These are phyloP conservation scores for Colletotrichum navitas DNA, from an alignment of 2,329 filamentous ascomycete genomes.

Conservation along the genomic window DNA sequence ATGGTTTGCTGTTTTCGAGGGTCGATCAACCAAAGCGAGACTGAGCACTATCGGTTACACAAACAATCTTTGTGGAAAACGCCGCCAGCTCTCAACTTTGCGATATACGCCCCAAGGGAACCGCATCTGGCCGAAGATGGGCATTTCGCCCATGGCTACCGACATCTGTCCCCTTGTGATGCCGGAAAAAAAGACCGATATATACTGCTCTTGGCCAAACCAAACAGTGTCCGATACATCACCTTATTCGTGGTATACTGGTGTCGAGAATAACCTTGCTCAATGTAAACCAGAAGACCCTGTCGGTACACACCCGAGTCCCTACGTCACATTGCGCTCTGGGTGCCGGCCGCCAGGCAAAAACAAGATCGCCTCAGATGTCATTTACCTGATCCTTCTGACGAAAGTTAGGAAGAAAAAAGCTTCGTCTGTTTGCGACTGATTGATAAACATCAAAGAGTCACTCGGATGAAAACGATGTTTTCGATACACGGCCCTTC, in stretches of 20 bases:
- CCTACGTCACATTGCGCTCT: conserved; percentile 25
- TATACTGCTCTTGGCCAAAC: background rate
- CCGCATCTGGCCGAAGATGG: background rate
- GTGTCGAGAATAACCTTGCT: background rate
- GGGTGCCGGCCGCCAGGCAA: conserved; percentile 13
- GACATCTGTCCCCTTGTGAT: background rate
- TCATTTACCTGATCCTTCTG: conserved; percentile 18
- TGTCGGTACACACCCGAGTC: background rate
- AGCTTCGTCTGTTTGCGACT: conserved; percentile 32
- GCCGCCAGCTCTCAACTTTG: background rate
- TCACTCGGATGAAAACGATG: conserved; percentile 27
- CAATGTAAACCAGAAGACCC: background rate
- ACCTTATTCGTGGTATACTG: background rate
- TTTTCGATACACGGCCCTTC: background rate
- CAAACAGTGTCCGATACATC: background rate
- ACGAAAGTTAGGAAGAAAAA: conserved; percentile 11
- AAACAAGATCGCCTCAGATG: conserved; percentile 21
- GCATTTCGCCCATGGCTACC: background rate
- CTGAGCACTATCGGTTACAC: background rate
- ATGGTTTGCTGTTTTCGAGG: background rate
- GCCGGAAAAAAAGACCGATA: background rate
- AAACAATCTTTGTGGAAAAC: background rate
- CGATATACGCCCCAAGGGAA: background rate
- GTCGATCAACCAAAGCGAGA: background rate
- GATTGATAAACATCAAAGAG: background rate